These are phyloP conservation scores for Cynara cardunculus DNA, from an alignment of 129 eudicot species.

Conservation along the genomic window DNA sequence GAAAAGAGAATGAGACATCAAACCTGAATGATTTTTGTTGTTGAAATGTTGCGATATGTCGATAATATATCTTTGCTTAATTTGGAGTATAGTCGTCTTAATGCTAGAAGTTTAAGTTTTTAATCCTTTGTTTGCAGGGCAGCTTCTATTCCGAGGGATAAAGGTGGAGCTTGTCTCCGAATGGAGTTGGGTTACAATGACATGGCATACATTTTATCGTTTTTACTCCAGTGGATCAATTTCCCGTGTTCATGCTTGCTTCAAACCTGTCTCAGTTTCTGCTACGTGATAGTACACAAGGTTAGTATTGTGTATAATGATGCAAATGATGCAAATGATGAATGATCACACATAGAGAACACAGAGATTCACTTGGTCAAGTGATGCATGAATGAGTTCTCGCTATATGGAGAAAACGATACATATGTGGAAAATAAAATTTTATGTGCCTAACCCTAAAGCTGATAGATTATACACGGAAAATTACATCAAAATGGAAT, in stretches of 20 bases:
- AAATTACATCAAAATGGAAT: too few relatives aligned
- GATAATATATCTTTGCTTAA: not conserved
- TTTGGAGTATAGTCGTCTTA: not conserved
- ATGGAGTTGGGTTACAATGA: constrained; percentile 60
- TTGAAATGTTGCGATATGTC: not conserved
- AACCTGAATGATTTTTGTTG: not conserved
- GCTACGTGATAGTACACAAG: constrained; percentile 62
- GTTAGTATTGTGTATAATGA: constrained; percentile 29
- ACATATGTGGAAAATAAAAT: too few relatives aligned
- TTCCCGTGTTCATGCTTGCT: constrained; percentile 52
- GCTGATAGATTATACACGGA: too few relatives aligned
- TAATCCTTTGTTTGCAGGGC: constrained; percentile 47
- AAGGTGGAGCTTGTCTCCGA: constrained; percentile 52
- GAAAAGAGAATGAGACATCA: not conserved
- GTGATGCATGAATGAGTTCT: too few relatives aligned
- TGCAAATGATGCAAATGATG: not conserved
- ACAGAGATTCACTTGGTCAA: too few relatives aligned
- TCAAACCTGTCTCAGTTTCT: constrained; percentile 44
- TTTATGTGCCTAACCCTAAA: too few relatives aligned
- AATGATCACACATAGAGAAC: not conserved
- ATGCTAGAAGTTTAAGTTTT: not conserved
- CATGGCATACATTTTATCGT: constrained; percentile 52
- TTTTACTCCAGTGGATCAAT: constrained; percentile 58
- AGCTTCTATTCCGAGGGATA: constrained; percentile 54
- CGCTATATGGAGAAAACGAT: too few relatives aligned